Evolutionary conservation across 2,329 filamentous ascomycete species (phyloP).

Genomic region (Venturia carpophila): DNA sequence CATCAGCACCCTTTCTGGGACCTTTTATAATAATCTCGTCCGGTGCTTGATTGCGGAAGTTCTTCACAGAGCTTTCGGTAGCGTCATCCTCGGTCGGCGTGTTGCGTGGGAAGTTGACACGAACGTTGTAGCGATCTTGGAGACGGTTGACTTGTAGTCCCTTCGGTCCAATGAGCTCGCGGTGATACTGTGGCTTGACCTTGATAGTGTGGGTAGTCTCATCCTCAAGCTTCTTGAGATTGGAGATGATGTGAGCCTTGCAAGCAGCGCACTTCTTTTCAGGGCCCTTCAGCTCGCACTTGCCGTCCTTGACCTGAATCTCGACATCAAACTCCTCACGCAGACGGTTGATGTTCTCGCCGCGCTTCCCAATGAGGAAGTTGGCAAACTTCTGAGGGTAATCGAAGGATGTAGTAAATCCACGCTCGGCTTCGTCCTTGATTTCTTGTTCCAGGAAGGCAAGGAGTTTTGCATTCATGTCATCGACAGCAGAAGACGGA

Average conservation of each 20-base stretch:
- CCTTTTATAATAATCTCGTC: slow-evolving; percentile 90
- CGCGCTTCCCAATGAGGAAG: slow-evolving; percentile 62
- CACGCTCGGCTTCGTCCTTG: slow-evolving; percentile 87
- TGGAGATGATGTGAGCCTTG: slow-evolving; percentile 68
- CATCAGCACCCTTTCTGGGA: slow-evolving; percentile 85
- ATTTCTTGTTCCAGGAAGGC: slow-evolving; percentile 81
- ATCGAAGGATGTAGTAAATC: slow-evolving; percentile 77
- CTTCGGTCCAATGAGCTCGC: slow-evolving; percentile 83
- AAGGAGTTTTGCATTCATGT: slow-evolving; percentile 63
- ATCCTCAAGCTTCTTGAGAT: slow-evolving; percentile 80
- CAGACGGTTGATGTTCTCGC: slow-evolving; percentile 61
- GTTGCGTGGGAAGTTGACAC: slow-evolving; percentile 84
- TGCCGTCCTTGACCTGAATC: slow-evolving; percentile 86
- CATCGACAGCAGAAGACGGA: slow-evolving; percentile 62
- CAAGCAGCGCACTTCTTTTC: slow-evolving; percentile 88
- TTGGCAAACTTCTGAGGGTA: slow-evolving; percentile 95
- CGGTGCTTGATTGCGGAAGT: slow-evolving; percentile 61
- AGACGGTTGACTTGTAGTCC: slow-evolving; percentile 85
- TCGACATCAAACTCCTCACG: slow-evolving; percentile 64
- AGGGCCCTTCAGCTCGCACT: slow-evolving; percentile 91
- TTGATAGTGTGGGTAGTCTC: slow-evolving; percentile 82
- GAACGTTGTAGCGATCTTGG: slow-evolving; percentile 85
- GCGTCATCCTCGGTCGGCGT: slow-evolving; percentile 46
- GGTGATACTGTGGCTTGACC: slow-evolving; percentile 88
- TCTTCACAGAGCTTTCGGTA: slow-evolving; percentile 58